Conservation (phyloP, 306 rosid species). For the Carpinus viminea region DNA sequence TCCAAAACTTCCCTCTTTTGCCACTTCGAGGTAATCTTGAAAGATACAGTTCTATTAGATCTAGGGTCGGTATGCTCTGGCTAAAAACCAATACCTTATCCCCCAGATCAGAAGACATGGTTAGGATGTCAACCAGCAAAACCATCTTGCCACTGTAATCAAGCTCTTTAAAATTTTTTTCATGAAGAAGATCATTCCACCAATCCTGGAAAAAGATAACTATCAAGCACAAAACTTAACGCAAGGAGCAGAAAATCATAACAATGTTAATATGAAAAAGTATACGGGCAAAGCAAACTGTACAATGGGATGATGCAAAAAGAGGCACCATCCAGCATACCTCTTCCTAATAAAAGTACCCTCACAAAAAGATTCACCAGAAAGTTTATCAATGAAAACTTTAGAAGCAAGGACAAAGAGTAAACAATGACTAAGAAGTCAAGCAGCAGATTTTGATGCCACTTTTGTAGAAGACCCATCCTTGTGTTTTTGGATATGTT, state of each 20-base stretch:
- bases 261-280: background rate
- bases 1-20: constrained; percentile 76
- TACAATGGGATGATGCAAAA: background rate
- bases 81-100: constrained; percentile 97
- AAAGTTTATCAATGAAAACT: background rate
- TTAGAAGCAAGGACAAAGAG: background rate
- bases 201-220: constrained; percentile 64
- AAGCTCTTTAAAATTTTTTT: constrained; percentile 66
- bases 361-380: background rate
- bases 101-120: constrained; percentile 78
- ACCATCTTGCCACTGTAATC: constrained; percentile 98
- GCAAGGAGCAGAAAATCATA: constrained; percentile 18
- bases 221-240: constrained; percentile 23
- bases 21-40: constrained; percentile 68
- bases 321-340: background rate
- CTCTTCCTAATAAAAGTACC: background rate
- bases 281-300: background rate
- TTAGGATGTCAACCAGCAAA: constrained; percentile 76
- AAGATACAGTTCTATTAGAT: constrained; percentile 83
- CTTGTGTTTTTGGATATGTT: background rate
- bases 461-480: background rate
- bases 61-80: constrained; percentile 97
- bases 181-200: constrained; percentile 91
- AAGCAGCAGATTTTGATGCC: background rate
- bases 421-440: background rate